Conservation (phyloP, 2,329 filamentous ascomycete genomes). For the Epichloe aotearoae region DNA sequence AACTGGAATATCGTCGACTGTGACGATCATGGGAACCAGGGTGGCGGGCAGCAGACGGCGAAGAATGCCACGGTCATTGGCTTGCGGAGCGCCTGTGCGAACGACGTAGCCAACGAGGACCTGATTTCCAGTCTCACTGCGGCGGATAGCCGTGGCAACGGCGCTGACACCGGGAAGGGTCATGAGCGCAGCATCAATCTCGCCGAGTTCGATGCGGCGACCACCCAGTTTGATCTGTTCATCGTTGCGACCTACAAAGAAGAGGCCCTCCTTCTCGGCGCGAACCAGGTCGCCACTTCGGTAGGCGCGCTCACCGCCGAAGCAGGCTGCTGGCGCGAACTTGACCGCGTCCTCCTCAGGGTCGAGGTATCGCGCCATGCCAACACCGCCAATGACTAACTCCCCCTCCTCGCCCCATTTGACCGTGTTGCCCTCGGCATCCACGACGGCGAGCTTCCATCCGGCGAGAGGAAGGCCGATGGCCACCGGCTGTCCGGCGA, state of each 20-base stretch:
- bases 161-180: slow-evolving; percentile 10
- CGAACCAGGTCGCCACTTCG: slow-evolving; percentile 14
- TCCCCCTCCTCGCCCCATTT: slow-evolving; percentile 17
- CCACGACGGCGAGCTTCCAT: slow-evolving; percentile 16
- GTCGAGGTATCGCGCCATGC: slow-evolving; percentile 12
- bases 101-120: slow-evolving; percentile 12
- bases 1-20: slow-evolving; percentile 9
- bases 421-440: slow-evolving; percentile 29
- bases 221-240: slow-evolving; percentile 18
- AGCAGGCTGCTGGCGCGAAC: slow-evolving; percentile 9
- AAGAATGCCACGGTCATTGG: slow-evolving; percentile 4
- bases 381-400: slow-evolving; percentile 13
- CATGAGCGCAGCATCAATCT: slow-evolving; percentile 13
- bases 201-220: slow-evolving; percentile 15
- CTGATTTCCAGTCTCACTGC: slow-evolving; percentile 10
- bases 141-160: slow-evolving; percentile 8
- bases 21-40: slow-evolving; percentile 10
- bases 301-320: slow-evolving; percentile 12
- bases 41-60: slow-evolving; percentile 8
- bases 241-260: slow-evolving; percentile 15
- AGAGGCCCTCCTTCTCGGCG: slow-evolving; percentile 10
- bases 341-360: slow-evolving; percentile 9
- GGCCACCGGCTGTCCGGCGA: slow-evolving; percentile 8
- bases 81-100: neutral
- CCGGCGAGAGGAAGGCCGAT: slow-evolving; percentile 12